Evolutionary conservation across 768 basidiomycete genomes (phyloP), one percentile per base, ranked within the genome.

Genomic region (Mycena venus): DNA sequence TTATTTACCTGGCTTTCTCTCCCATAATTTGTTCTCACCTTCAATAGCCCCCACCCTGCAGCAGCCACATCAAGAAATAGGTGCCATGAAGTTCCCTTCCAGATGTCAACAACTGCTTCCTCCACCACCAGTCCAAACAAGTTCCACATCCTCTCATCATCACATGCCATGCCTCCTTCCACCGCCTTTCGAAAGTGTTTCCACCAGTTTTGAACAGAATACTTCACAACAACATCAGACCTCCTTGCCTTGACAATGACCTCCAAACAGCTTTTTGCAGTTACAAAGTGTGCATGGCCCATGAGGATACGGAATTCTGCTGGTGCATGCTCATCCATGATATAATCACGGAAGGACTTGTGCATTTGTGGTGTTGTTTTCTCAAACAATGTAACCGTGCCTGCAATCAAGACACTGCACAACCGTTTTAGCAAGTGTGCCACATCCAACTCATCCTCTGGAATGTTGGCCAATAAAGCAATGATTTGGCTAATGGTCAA

Each of bases 331-430:
- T 0, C 34, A 55, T 21, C 12, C 34, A 40, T 38, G 25, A 66
- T 66, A n/a, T 66, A 66, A 53, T 66, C 64, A 66, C 64, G 49
- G 29, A 66, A 66, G 27, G 64, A 66, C 6, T 58, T 68, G 66
- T 68, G 66, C 29, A 68, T 58, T n/a, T 68, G 66, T 31, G 66
- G 66, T 68, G 66, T 68, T 58, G 66, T 38, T 58, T 68, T 27
- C 66, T 68, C 40, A 27, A 68, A 68, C 15, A n/a, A 44, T 68
- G 27, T 17, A n/a, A 38, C 36, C 10, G 25, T 68, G 10, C 66
- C 55, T 21, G 66, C 55, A 44, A 66, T 40, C 51, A 66, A 66
- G 64, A 66, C 64, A 66, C 64, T 66, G 49, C 51, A 36, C 21
- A 66, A n/a, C 64, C 38, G 64, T 25, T 29, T 1, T 15, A 67